Conservation (phyloP, 2,329 filamentous ascomycete genomes). For the Cladosporium colombiae region DNA sequence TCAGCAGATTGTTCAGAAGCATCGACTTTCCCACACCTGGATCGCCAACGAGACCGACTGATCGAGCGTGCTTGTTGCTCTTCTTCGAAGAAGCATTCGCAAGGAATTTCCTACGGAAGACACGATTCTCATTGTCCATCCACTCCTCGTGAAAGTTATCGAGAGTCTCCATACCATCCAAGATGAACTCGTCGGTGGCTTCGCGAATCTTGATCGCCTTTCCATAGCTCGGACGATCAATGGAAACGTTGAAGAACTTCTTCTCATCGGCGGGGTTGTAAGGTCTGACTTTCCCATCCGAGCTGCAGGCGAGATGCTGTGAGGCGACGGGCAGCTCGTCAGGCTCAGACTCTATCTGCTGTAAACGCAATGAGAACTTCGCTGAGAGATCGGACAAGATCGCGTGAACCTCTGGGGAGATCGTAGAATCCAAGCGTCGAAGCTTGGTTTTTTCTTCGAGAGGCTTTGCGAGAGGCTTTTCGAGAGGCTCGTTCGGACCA, state of each 20-base stretch:
- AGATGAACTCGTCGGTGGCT: neutral
- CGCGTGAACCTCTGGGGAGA: neutral
- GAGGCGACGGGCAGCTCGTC: neutral
- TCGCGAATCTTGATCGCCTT: neutral
- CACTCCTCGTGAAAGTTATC: neutral
- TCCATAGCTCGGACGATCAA: neutral
- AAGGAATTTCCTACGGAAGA: neutral
- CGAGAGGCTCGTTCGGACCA: neutral
- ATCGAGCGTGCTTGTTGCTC: neutral
- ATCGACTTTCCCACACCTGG: neutral
- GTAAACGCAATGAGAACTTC: neutral
- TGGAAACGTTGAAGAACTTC: neutral
- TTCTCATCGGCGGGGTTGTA: neutral
- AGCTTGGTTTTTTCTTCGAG: neutral
- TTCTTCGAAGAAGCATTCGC: neutral
- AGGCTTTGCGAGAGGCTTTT: neutral
- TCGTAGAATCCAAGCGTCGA: neutral
- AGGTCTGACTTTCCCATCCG: neutral
- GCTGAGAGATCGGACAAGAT: neutral
- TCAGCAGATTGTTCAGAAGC: neutral
- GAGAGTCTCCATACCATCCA: neutral
- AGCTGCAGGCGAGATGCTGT: neutral
- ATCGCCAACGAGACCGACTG: neutral
- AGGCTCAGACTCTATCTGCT: neutral
- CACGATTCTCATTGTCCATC: neutral